Base-by-base conservation (phyloP, 306 rosid genomes). In the Erythrophleum fordii region DNA sequence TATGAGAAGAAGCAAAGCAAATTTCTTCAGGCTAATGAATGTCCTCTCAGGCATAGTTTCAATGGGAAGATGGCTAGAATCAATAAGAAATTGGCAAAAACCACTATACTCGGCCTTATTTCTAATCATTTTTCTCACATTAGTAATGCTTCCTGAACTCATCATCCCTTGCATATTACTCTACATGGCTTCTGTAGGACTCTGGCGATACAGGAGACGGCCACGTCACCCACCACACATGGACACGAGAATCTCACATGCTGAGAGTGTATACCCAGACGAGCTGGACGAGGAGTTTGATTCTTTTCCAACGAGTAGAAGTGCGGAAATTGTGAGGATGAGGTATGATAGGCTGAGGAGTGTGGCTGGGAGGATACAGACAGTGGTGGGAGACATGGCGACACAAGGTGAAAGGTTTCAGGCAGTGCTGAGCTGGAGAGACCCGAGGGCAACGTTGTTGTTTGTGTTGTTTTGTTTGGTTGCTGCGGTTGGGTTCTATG, bases 211-310 rank as follows among this genome's bases (percentile, higher is more conserved):
- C 25, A 61, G 78, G 70, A 80, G 73, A 16, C 80, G 91, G 3
- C 88, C 90, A 0, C 86, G 93, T 13, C 90, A 90, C 62, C 93
- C 93, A 2, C 77, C 88, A 62, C 91, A 87, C 51, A 90, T 90
- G 93, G 93, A 90, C 20, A 82, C 87, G 10, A 68, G 83, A 42
- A 83, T 90, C 6, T 90, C 93, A 34, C 88, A 82, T 11, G 89
- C 90, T 0, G 93, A 86, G 49, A 86, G 68, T 37, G 78, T 86
- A 23, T 88, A 42, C 62, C 86, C 85, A 0, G 91, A 90, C 16
- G 93, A 90, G 34, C 52, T 90, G 1, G 93, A 90, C 14, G 93
- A 88, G 78, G 93, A 90, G 64, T 90, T 90, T 0, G 93, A 87
- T 61, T 86, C 93, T 0, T 90, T 90, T 77, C 93, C 93, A 0